Percentiles rank a stretch among this genome's conserved stretches.
Conservation (phyloP, 2,329 filamentous ascomycete species). For the Coniella lustricola region DNA sequence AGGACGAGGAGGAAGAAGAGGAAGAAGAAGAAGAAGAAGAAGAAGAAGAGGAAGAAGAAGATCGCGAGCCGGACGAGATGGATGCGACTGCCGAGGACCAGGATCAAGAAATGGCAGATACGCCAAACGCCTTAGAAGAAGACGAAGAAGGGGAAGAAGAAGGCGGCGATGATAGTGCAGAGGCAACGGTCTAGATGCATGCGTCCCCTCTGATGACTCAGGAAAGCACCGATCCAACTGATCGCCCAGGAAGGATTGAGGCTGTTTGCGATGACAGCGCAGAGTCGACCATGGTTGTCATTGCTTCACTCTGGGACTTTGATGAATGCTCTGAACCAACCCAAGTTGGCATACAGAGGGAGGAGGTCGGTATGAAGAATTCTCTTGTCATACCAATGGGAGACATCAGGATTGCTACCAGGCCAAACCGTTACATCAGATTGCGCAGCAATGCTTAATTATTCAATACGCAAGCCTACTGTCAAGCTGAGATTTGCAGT, state of each 20-base stretch:
- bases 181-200: neutral
- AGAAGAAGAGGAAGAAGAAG: conserved; percentile 15
- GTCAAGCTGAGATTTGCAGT: conserved; percentile 1
- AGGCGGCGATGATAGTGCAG: conserved; percentile 20
- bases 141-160: no score
- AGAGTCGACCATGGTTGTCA: no score
- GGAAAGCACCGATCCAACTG: neutral
- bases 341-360: no score
- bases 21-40: conserved; percentile 20
- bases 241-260: no score
- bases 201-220: neutral
- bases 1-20: conserved; percentile 9
- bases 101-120: conserved; percentile 5
- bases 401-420: neutral
- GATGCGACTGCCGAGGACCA: conserved; percentile 15
- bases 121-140: conserved; percentile 1
- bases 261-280: no score
- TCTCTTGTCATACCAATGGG: no score
- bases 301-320: no score
- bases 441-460: neutral
- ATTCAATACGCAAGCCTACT: neutral
- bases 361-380: no score
- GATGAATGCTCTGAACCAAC: no score
- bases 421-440: neutral
- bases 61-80: conserved; percentile 3